Conservation (phyloP, 2,329 filamentous ascomycete species). For the Pseudogymnoascus sp. region DNA sequence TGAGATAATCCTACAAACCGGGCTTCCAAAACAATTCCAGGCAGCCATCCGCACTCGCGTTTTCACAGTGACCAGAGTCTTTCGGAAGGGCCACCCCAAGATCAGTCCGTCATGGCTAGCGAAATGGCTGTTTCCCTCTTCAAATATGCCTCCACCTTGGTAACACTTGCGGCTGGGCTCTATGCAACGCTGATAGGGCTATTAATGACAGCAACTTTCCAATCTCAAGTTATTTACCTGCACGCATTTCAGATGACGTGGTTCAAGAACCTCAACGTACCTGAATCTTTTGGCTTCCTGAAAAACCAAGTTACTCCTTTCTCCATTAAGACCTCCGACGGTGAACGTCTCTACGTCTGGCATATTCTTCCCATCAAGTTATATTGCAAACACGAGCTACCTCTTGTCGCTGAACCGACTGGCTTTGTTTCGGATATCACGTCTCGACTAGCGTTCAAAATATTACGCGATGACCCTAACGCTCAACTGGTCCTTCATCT, state of each 20-base stretch:
- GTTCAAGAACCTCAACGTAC: no score
- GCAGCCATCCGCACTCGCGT: no score
- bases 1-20: no score
- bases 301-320: no score
- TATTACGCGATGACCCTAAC: constrained; percentile 36
- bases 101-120: no score
- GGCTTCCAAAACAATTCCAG: no score
- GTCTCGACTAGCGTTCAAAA: constrained; percentile 30
- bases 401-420: constrained; percentile 34
- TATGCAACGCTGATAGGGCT: constrained; percentile 40
- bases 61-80: no score
- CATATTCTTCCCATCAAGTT: constrained; percentile 12
- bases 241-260: constrained; percentile 29
- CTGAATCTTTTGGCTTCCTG: no score
- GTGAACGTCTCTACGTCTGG: no score
- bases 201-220: constrained; percentile 36
- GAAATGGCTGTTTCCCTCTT: no score
- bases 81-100: no score
- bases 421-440: constrained; percentile 31
- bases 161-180: constrained; percentile 25
- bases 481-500: constrained; percentile 38
- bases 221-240: constrained; percentile 52
- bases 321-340: no score
- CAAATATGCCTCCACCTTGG: constrained; percentile 22
- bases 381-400: constrained; percentile 37